These are phyloP conservation scores for Articulospora tetracladia DNA, from an alignment of 495 filamentous ascomycete genomes.

Conservation along the genomic window DNA sequence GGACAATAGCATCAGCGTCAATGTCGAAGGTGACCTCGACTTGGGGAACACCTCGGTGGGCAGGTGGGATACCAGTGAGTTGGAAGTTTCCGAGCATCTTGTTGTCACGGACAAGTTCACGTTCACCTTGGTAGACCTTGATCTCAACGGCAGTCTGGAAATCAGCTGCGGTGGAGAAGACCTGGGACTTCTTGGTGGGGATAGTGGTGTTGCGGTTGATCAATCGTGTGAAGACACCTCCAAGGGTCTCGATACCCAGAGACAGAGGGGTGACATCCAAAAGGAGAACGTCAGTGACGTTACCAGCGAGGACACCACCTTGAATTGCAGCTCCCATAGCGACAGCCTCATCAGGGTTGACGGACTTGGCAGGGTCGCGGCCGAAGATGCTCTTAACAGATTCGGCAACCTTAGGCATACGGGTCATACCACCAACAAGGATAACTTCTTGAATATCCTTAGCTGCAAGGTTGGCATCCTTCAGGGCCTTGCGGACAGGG, in stretches of 20 bases:
- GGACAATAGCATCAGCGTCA: constrained; percentile 97
- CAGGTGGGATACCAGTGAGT: constrained; percentile 95
- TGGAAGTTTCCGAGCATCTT: constrained; percentile 99
- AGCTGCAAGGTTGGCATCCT: constrained; percentile 91
- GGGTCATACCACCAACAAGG: constrained; percentile 98
- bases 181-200: constrained; percentile 98
- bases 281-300: constrained; percentile 93
- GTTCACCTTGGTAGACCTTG: constrained; percentile 99
- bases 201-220: constrained; percentile 99
- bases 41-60: constrained; percentile 96
- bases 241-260: constrained; percentile 98
- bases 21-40: constrained; percentile 99
- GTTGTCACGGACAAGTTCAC: constrained; percentile 98
- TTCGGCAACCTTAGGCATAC: constrained; percentile 99
- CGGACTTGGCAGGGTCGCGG: constrained; percentile 96
- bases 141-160: constrained; percentile 99
- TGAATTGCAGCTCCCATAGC: constrained; percentile 98
- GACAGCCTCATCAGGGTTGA: constrained; percentile 99
- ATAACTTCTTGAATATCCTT: constrained; percentile 99
- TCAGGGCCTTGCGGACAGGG: constrained; percentile 94
- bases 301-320: constrained; percentile 93
- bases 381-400: constrained; percentile 97
- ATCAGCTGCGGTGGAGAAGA: constrained; percentile 97
- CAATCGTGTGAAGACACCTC: constrained; percentile 97
- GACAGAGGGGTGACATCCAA: constrained; percentile 97